Evolutionary conservation across 352 stramenopile genomes (phyloP).

Genomic region (Pythium diclinum): DNA sequence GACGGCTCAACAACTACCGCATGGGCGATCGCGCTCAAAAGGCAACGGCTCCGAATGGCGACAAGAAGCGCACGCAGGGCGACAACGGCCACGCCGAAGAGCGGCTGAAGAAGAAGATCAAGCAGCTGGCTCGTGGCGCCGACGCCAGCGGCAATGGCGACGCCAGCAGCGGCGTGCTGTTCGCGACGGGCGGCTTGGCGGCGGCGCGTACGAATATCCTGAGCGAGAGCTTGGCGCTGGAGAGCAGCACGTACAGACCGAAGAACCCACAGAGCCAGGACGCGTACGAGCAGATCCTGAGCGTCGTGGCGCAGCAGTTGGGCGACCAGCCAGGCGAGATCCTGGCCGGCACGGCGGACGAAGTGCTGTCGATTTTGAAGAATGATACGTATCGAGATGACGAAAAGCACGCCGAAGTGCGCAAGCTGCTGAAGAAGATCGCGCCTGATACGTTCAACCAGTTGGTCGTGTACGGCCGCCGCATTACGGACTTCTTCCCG

Average conservation of each 20-base stretch:
- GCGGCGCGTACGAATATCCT: slow-evolving; percentile 56
- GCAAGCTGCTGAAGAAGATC: slow-evolving; percentile 86
- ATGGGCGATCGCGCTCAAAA: slow-evolving; percentile 86
- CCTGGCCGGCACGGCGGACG: slow-evolving; percentile 87
- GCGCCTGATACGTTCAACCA: slow-evolving; percentile 68
- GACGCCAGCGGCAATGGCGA: slow-evolving; percentile 8
- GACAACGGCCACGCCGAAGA: slow-evolving; percentile 37
- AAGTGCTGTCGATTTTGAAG: slow-evolving; percentile 92
- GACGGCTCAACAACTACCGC: slow-evolving; percentile 59
- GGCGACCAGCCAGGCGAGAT: slow-evolving; percentile 91
- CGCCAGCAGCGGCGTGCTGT: slow-evolving; percentile 38
- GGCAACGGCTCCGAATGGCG: slow-evolving; percentile 36
- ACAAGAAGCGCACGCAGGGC: slow-evolving; percentile 34
- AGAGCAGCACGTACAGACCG: slow-evolving; percentile 83
- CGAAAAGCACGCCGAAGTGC: slow-evolving; percentile 76
- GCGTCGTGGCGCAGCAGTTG: slow-evolving; percentile 65
- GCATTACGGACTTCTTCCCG: slow-evolving; percentile 87
- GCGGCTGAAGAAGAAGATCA: slow-evolving; percentile 71
- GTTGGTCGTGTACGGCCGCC: slow-evolving; percentile 81
- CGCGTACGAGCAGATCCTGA: slow-evolving; percentile 90
- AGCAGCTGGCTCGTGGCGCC: slow-evolving; percentile 37
- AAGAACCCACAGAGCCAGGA: slow-evolving; percentile 83
- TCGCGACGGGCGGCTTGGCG: slow-evolving; percentile 48
- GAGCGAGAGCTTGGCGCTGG: slow-evolving; percentile 66
- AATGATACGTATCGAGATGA: slow-evolving; percentile 86